phyloP scores from a whole-genome alignment of 2,329 filamentous ascomycete species.

The Cladosporium sp. region DNA sequence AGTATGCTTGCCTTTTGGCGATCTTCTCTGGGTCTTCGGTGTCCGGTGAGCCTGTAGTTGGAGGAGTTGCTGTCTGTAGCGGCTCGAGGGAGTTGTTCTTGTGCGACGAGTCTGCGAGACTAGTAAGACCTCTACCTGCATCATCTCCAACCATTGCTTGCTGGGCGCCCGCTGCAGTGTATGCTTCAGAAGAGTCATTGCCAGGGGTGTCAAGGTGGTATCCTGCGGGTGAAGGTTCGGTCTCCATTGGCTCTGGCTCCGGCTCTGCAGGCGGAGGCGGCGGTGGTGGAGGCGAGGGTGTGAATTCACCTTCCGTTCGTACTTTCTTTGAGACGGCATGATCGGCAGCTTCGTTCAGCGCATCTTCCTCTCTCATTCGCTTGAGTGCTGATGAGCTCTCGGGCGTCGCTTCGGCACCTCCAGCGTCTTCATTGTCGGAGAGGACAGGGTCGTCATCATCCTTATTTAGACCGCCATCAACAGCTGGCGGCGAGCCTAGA shows the following conservation, averaged over 20 bases:
- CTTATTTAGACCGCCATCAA: conserved; percentile 18
- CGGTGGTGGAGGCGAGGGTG: conserved; percentile 37
- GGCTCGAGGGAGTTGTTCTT: conserved; percentile 29
- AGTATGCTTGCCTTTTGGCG: conserved; percentile 23
- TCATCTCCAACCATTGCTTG: conserved; percentile 18
- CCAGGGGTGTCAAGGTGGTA: conserved; percentile 9
- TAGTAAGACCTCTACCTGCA: conserved; percentile 24
- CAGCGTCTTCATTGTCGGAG: conserved; percentile 28
- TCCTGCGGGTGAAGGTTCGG: conserved; percentile 21
- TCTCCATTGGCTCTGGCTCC: conserved; percentile 13
- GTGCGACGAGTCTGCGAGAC: conserved; percentile 16
- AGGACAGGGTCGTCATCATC: conserved; percentile 21
- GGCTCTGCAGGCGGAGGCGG: conserved; percentile 34
- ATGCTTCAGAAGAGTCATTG: conserved; percentile 12
- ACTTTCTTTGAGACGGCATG: conserved; percentile 27
- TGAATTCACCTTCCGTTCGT: conserved; percentile 24
- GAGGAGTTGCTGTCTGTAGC: conserved; percentile 44
- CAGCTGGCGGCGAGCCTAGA: conserved; percentile 24
- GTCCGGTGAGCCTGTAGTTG: conserved; percentile 34
- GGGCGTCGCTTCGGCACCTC: conserved; percentile 23
- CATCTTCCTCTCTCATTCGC: conserved; percentile 23
- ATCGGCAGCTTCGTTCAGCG: conserved; percentile 33
- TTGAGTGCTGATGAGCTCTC: conserved; percentile 24
- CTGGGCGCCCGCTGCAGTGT: background rate
- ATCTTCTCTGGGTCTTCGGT: conserved; percentile 28